phyloP scores from a whole-genome alignment of 1,284 basidiomycete species.

The Phylloboletellus chloephorus region DNA sequence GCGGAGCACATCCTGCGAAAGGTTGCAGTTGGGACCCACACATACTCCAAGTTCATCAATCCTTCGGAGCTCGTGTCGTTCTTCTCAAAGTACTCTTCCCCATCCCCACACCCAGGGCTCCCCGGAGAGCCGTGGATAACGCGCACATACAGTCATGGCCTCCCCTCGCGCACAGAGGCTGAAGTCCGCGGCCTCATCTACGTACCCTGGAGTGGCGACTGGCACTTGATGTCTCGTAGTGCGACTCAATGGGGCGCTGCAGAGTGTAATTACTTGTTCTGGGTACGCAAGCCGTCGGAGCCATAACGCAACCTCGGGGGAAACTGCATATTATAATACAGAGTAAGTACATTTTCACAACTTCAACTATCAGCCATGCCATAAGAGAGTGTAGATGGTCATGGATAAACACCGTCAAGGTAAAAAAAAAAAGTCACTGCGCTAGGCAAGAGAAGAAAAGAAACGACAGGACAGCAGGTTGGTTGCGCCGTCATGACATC shows the following conservation, averaged over 20 bases:
- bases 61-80: conserved; percentile 85
- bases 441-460: background rate
- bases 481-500: conserved; percentile 44
- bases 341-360: conserved; percentile 12
- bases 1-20: conserved; percentile 83
- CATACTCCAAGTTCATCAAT: conserved; percentile 86
- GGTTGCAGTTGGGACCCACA: conserved; percentile 90
- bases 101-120: conserved; percentile 23
- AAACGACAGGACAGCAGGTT: background rate
- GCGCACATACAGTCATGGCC: conserved; percentile 37
- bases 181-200: conserved; percentile 83
- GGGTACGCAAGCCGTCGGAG: conserved; percentile 59
- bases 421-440: background rate
- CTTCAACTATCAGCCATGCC: too few relatives aligned
- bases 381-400: conserved; percentile 2
- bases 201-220: conserved; percentile 68
- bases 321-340: conserved; percentile 15
- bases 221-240: conserved; percentile 62
- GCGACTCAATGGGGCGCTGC: conserved; percentile 54
- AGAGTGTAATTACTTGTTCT: conserved; percentile 78
- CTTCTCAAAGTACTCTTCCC: conserved; percentile 60
- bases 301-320: conserved; percentile 3
- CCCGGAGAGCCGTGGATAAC: conserved; percentile 40
- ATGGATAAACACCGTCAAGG: background rate
- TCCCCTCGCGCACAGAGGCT: conserved; percentile 59